Percentiles rank a stretch among this genome's conserved stretches.
These are phyloP conservation scores for Trapa bicornis DNA, from an alignment of 345 rosid genomes.

Conservation along the genomic window DNA sequence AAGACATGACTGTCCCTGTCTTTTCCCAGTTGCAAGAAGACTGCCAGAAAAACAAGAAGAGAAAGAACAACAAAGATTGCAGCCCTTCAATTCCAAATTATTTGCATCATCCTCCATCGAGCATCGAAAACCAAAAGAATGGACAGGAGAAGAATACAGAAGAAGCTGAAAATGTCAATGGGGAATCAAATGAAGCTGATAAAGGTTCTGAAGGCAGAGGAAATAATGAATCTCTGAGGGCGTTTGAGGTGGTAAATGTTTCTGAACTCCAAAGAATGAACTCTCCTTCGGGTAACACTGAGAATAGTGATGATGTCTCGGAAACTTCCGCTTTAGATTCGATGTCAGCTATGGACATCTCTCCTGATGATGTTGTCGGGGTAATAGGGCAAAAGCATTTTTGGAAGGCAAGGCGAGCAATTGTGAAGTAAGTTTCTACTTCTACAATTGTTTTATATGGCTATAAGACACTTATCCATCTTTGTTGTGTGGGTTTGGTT, in stretches of 20 bases:
- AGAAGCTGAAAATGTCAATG: conserved; percentile 14
- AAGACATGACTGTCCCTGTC: conserved; percentile 68
- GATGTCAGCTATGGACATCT: conserved; percentile 34
- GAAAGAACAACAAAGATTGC: conserved; percentile 20
- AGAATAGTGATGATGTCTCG: conserved; percentile 39
- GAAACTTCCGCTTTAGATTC: conserved; percentile 67
- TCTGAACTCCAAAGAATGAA: conserved; percentile 12
- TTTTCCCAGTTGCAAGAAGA: conserved; percentile 28
- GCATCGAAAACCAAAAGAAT: neutral
- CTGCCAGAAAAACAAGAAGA: conserved; percentile 21
- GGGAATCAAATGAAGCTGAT: neutral
- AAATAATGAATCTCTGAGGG: conserved; percentile 11
- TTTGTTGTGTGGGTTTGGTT: neutral
- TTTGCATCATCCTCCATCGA: conserved; percentile 8
- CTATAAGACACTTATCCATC: neutral
- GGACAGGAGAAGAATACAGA: neutral
- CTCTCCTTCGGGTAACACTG: conserved; percentile 25
- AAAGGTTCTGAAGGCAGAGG: neutral
- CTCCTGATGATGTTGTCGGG: conserved; percentile 87
- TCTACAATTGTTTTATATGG: neutral
- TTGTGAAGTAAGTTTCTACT: conserved; percentile 60
- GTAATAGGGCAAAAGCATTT: conserved; percentile 77
- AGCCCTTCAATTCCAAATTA: conserved; percentile 10
- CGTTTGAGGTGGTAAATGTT: conserved; percentile 19
- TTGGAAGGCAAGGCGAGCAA: conserved; percentile 85